phyloP scores from a whole-genome alignment of 768 basidiomycete species.

The Dentipellis sp. region DNA sequence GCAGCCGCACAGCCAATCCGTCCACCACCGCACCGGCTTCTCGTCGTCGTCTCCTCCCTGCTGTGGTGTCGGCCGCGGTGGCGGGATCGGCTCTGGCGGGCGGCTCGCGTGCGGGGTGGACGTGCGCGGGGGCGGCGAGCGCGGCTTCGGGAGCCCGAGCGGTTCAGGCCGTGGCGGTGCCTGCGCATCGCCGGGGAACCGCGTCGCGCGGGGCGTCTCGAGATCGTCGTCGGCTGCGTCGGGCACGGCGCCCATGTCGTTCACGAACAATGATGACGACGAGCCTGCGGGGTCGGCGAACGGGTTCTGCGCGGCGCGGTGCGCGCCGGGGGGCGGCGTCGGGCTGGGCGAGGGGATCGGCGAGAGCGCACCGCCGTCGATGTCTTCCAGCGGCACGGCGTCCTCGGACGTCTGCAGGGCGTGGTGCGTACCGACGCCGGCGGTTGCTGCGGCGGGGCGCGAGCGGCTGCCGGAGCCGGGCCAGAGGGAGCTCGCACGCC shows the following conservation, averaged over 20 bases:
- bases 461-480: constrained; percentile 27
- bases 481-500: constrained; percentile 53
- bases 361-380: constrained; percentile 28
- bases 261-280: constrained; percentile 43
- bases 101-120: constrained; percentile 25
- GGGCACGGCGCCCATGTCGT: constrained; percentile 21
- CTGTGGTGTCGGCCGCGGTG: constrained; percentile 17
- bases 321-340: constrained; percentile 17
- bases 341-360: constrained; percentile 30
- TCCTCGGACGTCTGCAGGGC: constrained; percentile 43
- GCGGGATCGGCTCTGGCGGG: constrained; percentile 29
- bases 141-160: constrained; percentile 51
- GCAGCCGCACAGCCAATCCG: constrained; percentile 80
- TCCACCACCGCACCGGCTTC: constrained; percentile 61
- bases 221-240: constrained; percentile 8
- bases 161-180: constrained; percentile 43
- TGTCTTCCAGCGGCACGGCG: constrained; percentile 43
- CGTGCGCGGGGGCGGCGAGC: constrained; percentile 42
- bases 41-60: constrained; percentile 22
- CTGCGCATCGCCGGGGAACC: constrained; percentile 1
- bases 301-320: constrained; percentile 28
- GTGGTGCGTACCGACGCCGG: constrained; percentile 35
- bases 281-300: constrained; percentile 38
- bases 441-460: constrained; percentile 19
- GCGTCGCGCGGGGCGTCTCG: constrained; percentile 3